Base-by-base conservation (phyloP, 768 basidiomycete genomes). In the Termitomyces sp. region DNA sequence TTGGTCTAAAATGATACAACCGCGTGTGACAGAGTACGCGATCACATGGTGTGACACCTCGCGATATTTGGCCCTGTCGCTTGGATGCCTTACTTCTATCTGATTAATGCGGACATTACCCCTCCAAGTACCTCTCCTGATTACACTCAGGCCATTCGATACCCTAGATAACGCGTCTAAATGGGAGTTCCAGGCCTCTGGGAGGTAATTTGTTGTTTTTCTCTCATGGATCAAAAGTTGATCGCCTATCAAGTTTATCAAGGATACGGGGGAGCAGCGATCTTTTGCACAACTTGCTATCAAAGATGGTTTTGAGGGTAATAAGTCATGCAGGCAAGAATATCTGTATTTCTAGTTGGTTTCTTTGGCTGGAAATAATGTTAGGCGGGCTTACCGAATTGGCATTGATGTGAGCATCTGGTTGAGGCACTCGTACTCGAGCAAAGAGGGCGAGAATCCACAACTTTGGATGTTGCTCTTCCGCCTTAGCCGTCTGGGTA, bases 1-100 rank as follows among this genome's bases (percentile, higher is more conserved):
- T 5, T 11, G 4, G 33, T 33, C 33, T 33, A 33, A 13, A 33
- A 13, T 11, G 33, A 33, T 3, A 1, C 30, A 26, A 11, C 13
- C 11, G 32, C 30, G 22, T 35, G 53, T 52, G 58, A 58, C 47
- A 26, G 28, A 43, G 16, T 1, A 5, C 20, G 18, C n/a, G 24
- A 45, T 61, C 49, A 56, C 60, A 35, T 26, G 54, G n/a, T 28
- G 62, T 60, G 55, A 53, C 44, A 22, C 10, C 6, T 49, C 57
- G 57, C 57, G 5, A 30, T 7, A 20, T 49, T 28, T 22, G 43
- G 22, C 9, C 9, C 4, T 4, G 13, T 35, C 1, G 5, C 4
- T 28, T 28, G 28, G 6, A 28, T 6, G 28, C 30, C 30, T 4
- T 5, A 30, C 7, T 30, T 7, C 6, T 7, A 30, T 7, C 7